Evolutionary conservation across 1,139 yeast genomes (phyloP), one percentile per base, ranked within the genome.

Genomic region (Zygoascus hellenicus): DNA sequence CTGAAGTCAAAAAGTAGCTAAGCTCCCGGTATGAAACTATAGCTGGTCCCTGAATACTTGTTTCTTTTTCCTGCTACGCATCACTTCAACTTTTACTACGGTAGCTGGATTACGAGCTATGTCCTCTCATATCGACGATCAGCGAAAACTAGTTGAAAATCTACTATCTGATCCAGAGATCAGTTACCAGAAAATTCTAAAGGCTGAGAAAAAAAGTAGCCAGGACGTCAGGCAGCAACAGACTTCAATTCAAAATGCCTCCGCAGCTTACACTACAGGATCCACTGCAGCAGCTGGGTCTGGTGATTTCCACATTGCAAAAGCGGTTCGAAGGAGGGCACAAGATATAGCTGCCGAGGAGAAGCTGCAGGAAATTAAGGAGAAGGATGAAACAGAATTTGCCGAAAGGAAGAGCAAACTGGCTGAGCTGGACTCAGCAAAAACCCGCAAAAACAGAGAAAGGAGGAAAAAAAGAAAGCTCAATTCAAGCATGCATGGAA

Each of bases 201-300:
- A 36, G 15, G 13, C 19, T 10, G 42, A 30, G 9, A 30, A 42
- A 2, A 38, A 33, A 11, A 36, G 16, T 3, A 37, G 33, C n/a
- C 13, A 11, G 7, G 43, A 36, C n/a, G 26, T 13, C 15, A 37
- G 32, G 22, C 45, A 32, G n/a, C 14, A 32, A 9, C 14, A 13
- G 38, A 34, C 31, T 10, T 31, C 32, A 26, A 17, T 38, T 5
- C 39, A 16, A 4, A 19, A 26, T 13, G 33, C 38, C 26, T 33
- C 38, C n/a, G 58, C 61, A 6, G 58, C 56, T 7, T 58, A 57
- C 40, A 51, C 57, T 10, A 48, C 59, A 9, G 66, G 70, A 2
- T 63, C 70, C 2, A 58, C 63, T 42, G 62, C 71, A 2, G 71
- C 67, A n/a, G 67, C 70, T 0, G 67, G 70, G 5, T 63, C 71